Percentiles rank a stretch among this genome's conserved stretches.
phyloP scores from a whole-genome alignment of 257 asterid genomes.

The Echium plantagineum region DNA sequence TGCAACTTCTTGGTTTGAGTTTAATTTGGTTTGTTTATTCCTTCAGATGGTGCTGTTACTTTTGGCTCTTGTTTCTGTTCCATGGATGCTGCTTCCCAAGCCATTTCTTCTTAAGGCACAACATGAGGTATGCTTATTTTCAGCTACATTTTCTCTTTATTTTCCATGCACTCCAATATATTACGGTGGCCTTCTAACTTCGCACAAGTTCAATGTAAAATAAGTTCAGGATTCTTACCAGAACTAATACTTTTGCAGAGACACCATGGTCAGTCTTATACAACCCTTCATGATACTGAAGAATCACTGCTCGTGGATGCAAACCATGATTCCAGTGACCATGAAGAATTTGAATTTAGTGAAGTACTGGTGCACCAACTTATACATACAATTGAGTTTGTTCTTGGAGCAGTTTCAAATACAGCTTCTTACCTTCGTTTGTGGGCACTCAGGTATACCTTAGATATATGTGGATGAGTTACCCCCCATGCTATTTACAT shows the following conservation, averaged over 20 bases:
- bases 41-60: constrained; percentile 61
- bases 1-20: constrained; percentile 6
- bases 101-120: constrained; percentile 76
- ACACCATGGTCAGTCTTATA: constrained; percentile 77
- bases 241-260: constrained; percentile 42
- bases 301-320: constrained; percentile 69
- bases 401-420: constrained; percentile 98
- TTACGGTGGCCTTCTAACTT: not conserved
- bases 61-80: constrained; percentile 76
- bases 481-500: not conserved
- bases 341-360: not conserved
- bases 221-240: constrained; percentile 2
- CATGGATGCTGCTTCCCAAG: constrained; percentile 26
- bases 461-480: constrained; percentile 3
- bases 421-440: constrained; percentile 99
- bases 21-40: constrained; percentile 14
- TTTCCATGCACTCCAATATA: constrained; percentile 1
- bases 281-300: constrained; percentile 58
- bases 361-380: constrained; percentile 47
- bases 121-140: constrained; percentile 46
- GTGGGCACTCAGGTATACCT: constrained; percentile 95
- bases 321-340: constrained; percentile 58
- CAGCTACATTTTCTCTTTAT: constrained; percentile 4
- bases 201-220: not conserved
- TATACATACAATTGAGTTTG: constrained; percentile 95